Percentiles rank a stretch among this genome's conserved stretches.
Evolutionary conservation across 2,329 filamentous ascomycete species (phyloP).

Genomic region (Monosporascus sp.): DNA sequence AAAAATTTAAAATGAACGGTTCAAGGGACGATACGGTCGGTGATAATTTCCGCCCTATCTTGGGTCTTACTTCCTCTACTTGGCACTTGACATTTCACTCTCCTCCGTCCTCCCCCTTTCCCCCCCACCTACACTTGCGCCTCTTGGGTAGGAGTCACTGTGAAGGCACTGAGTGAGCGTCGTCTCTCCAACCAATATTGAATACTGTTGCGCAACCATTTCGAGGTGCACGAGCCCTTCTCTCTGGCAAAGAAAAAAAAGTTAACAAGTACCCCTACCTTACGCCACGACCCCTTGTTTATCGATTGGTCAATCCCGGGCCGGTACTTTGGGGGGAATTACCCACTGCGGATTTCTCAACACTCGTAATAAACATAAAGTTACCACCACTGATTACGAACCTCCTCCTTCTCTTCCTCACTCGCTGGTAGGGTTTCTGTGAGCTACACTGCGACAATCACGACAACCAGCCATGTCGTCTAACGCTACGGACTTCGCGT

Average conservation of each 20-base stretch:
- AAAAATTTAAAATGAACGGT: background rate
- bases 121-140: background rate
- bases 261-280: background rate
- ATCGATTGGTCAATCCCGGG: background rate
- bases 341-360: background rate
- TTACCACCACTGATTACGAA: background rate
- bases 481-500: slow-evolving; percentile 62
- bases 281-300: background rate
- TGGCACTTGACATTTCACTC: too few relatives aligned
- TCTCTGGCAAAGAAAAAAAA: background rate
- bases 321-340: too few relatives aligned
- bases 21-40: background rate
- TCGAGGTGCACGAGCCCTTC: too few relatives aligned
- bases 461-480: slow-evolving; percentile 40
- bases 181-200: too few relatives aligned
- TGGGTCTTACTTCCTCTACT: background rate
- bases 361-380: background rate
- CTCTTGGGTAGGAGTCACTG: too few relatives aligned
- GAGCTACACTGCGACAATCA: background rate
- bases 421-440: background rate
- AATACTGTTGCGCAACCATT: too few relatives aligned
- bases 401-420: background rate
- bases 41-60: background rate
- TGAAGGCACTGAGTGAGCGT: too few relatives aligned
- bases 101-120: background rate